Evolutionary conservation across 2,329 filamentous ascomycete genomes (phyloP), one percentile per base, ranked within the genome.

Genomic region (Fusarium paranaense): DNA sequence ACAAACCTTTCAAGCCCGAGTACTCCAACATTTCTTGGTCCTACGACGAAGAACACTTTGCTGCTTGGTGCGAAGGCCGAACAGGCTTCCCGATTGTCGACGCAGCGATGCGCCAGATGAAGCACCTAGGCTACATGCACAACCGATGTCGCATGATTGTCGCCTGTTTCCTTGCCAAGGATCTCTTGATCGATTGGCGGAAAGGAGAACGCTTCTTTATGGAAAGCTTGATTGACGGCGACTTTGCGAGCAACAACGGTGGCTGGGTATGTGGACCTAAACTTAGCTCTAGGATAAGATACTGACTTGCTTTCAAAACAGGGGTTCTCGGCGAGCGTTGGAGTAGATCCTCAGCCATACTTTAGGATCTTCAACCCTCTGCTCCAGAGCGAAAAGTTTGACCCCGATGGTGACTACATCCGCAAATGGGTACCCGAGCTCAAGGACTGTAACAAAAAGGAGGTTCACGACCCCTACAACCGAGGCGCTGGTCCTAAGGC

Each of bases 311-410:
- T 32, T 52, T 52, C 18, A 52, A 20, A 20, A 52, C 27, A 52
- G 47, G 89, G 84, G 1, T 86, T 85, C 71, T 83, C 87, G 27
- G 91, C 92, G 6, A 90, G 87, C 20, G 92, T 91, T 0, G 93
- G 94, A 2, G 93, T 95, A 8, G 94, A 97, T 81, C 93, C 94
- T 2, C 94, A 97, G 82, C 95, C 95, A 0, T 98, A 97, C 80
- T 98, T 98, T 73, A 89, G 95, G 8, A 93, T 98, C 61, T 98
- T 98, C 83, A 98, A 97, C 78, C 95, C 95, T 0, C 81, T 95
- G 52, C 83, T 94, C 20, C 95, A 98, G 85, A 94, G 93, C 76
- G 94, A 97, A 86, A 95, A 93, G 82, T 97, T 97, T 76, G 95
- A 98, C 79, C 85, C 88, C 0, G 86, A 92, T 0, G 95, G 95